Conservation (phyloP, 129 eudicot species). For the Artemisia argyi region DNA sequence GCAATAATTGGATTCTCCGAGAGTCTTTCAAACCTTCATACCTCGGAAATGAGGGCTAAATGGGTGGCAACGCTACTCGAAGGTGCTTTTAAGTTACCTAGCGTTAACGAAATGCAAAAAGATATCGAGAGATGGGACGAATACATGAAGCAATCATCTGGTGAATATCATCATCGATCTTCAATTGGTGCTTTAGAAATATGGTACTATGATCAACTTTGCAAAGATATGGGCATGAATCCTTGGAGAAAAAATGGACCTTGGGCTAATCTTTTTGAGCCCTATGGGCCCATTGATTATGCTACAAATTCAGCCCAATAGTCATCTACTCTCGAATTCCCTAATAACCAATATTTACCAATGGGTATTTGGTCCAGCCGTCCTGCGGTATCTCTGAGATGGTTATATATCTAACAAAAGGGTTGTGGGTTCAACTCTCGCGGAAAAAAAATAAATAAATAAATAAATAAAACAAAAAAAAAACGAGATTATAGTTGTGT, state of each 20-base stretch:
- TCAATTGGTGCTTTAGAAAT: conserved; percentile 50
- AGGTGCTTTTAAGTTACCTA: conserved; percentile 57
- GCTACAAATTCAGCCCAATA: not conserved
- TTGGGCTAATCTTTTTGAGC: conserved; percentile 48
- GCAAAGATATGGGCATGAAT: conserved; percentile 60
- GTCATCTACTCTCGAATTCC: no score
- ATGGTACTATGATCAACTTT: conserved; percentile 66
- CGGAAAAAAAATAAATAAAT: no score
- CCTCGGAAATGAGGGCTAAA: conserved; percentile 59
- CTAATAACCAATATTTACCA: no score
- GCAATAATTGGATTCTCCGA: conserved; percentile 60
- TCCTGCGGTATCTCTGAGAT: no score
- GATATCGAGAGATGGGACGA: conserved; percentile 56
- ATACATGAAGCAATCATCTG: conserved; percentile 48
- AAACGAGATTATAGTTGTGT: no score
- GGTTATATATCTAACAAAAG: no score
- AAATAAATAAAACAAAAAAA: no score
- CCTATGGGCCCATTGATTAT: conserved; percentile 56
- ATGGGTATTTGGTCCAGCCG: no score
- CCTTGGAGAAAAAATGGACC: conserved; percentile 51
- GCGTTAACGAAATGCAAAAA: conserved; percentile 65
- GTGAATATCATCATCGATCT: conserved; percentile 43
- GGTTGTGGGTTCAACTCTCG: no score
- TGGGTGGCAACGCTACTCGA: conserved; percentile 62
- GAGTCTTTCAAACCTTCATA: conserved; percentile 52